Conservation (phyloP, 352 stramenopile genomes). For the Plasmopara muralis region DNA sequence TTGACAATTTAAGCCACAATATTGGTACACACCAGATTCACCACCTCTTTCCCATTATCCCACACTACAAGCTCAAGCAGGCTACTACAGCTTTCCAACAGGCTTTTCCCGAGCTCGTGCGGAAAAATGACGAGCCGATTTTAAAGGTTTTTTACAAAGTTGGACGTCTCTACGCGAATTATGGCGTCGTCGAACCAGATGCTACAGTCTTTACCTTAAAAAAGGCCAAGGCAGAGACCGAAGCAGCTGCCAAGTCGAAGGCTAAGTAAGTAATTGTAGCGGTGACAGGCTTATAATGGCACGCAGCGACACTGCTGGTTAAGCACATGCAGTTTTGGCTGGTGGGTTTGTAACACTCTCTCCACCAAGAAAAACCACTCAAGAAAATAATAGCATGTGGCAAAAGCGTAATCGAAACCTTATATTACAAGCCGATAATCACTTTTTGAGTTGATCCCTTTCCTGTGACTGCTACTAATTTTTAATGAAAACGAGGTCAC, state of each 20-base stretch:
- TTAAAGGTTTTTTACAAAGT: conserved; percentile 56
- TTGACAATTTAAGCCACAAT: conserved; percentile 84
- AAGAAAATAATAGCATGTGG: too few relatives aligned
- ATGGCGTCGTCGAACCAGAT: conserved; percentile 57
- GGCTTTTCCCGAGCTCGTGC: conserved; percentile 71
- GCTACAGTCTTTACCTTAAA: conserved; percentile 71
- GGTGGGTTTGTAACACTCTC: too few relatives aligned
- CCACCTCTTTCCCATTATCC: conserved; percentile 84
- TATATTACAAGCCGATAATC: too few relatives aligned
- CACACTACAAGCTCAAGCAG: conserved; percentile 74
- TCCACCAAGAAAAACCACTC: too few relatives aligned
- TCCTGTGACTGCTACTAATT: too few relatives aligned
- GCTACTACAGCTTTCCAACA: conserved; percentile 55
- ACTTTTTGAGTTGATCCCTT: too few relatives aligned
- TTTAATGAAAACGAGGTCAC: too few relatives aligned
- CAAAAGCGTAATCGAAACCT: too few relatives aligned
- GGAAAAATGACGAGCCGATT: conserved; percentile 62
- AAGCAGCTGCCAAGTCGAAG: conserved; percentile 33
- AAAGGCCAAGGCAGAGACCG: conserved; percentile 28
- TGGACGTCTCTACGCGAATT: conserved; percentile 56
- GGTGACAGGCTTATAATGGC: too few relatives aligned
- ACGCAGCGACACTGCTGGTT: too few relatives aligned
- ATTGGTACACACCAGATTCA: conserved; percentile 84
- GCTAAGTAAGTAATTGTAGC: conserved; percentile 8
- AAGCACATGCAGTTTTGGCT: too few relatives aligned